A percentile compares a stretch with the other conserved stretches of the same genome.
Conservation (phyloP, 2,329 filamentous ascomycete genomes). For the Aspergillus sp. region DNA sequence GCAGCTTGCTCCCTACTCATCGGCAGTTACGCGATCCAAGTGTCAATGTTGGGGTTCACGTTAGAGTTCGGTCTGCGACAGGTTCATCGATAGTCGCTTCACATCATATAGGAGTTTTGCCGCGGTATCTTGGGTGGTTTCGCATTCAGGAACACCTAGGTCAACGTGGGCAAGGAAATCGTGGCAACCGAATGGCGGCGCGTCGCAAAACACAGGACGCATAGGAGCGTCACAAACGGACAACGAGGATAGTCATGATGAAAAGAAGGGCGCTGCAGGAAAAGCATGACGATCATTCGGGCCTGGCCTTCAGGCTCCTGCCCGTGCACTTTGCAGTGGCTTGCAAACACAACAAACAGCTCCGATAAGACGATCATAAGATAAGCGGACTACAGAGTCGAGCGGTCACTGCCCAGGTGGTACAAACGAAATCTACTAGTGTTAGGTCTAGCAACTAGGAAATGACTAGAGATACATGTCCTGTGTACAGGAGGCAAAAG, state of each 20-base stretch:
- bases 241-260: conserved; percentile 11
- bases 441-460: conserved; percentile 43
- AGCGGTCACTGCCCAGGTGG: not conserved
- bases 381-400: not conserved
- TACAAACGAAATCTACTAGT: conserved; percentile 37
- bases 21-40: conserved; percentile 24
- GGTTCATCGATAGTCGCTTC: not conserved
- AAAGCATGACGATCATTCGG: conserved; percentile 2
- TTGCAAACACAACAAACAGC: conserved; percentile 32
- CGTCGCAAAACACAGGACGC: conserved; percentile 23
- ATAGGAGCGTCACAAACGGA: conserved; percentile 22
- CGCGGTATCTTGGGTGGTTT: not conserved
- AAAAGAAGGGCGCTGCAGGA: not conserved
- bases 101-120: not conserved
- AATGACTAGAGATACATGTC: conserved; percentile 47
- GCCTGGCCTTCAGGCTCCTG: not conserved
- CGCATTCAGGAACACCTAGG: not conserved
- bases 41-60: conserved; percentile 24
- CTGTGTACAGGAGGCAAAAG: conserved; percentile 36
- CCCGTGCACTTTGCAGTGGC: conserved; percentile 13
- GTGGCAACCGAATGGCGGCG: conserved; percentile 27
- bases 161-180: not conserved
- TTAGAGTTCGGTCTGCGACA: not conserved
- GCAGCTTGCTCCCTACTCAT: conserved; percentile 36
- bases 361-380: not conserved